phyloP scores from a whole-genome alignment of 2,329 filamentous ascomycete genomes.

The Aureobasidium subglaciale region DNA sequence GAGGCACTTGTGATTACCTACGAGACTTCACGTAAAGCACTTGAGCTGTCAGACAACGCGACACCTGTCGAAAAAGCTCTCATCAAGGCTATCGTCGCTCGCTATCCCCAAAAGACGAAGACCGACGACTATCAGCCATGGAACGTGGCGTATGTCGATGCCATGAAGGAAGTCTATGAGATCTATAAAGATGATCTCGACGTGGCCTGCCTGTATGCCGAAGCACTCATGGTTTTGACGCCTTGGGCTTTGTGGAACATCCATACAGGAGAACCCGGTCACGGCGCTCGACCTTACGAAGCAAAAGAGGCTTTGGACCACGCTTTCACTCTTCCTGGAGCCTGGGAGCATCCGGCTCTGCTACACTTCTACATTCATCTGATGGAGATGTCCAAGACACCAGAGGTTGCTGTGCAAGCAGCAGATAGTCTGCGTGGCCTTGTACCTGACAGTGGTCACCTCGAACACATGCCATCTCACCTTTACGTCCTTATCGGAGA shows the following conservation, averaged over 20 bases:
- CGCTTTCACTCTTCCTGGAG: constrained; percentile 47
- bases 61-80: constrained; percentile 55
- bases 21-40: constrained; percentile 41
- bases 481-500: constrained; percentile 67
- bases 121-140: constrained; percentile 32
- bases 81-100: constrained; percentile 52
- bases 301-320: constrained; percentile 52
- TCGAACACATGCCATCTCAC: constrained; percentile 72
- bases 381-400: constrained; percentile 66
- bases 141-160: constrained; percentile 55
- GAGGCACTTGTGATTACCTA: constrained; percentile 44
- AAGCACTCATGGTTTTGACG: constrained; percentile 58
- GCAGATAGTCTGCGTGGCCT: constrained; percentile 58
- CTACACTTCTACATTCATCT: constrained; percentile 71
- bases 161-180: constrained; percentile 51
- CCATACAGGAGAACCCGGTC: constrained; percentile 48
- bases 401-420: constrained; percentile 54
- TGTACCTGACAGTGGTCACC: constrained; percentile 62
- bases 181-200: constrained; percentile 53
- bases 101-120: constrained; percentile 45
- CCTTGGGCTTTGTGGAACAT: constrained; percentile 61
- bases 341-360: constrained; percentile 57
- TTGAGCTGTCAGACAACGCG: constrained; percentile 30
- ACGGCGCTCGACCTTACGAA: constrained; percentile 51
- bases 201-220: constrained; percentile 55